A percentile compares a stretch with the other conserved stretches of the same genome.
phyloP scores from a whole-genome alignment of 441 rosid species.

The Pelargonium citronellum region DNA sequence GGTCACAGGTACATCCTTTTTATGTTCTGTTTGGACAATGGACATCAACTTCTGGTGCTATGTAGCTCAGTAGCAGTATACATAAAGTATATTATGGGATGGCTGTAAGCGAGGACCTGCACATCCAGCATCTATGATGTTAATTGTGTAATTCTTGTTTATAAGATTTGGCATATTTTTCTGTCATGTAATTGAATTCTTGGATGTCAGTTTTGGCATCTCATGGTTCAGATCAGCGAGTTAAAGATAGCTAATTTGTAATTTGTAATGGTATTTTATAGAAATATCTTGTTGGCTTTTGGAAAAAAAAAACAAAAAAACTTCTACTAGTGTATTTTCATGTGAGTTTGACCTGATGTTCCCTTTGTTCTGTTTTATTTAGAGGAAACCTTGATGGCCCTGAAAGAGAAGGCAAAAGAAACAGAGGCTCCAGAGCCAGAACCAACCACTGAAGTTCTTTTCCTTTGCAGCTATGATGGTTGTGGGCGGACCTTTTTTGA shows the following conservation, averaged over 20 bases:
- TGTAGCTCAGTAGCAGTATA: neutral
- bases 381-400: constrained; percentile 66
- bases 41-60: neutral
- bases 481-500: constrained; percentile 92
- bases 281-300: neutral
- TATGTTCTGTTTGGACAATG: neutral
- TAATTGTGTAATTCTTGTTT: too few relatives aligned
- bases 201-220: neutral
- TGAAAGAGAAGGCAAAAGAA: constrained; percentile 64
- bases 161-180: neutral
- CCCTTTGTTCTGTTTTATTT: constrained; percentile 8
- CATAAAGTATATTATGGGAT: too few relatives aligned
- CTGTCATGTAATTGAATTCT: neutral
- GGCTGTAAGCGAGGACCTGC: too few relatives aligned
- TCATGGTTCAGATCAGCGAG: neutral
- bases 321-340: neutral
- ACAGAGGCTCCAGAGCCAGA: constrained; percentile 77
- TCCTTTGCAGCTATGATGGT: constrained; percentile 89
- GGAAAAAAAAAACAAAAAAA: neutral
- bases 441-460: constrained; percentile 88
- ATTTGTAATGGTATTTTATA: neutral
- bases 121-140: too few relatives aligned
- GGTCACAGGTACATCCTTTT: constrained; percentile 58
- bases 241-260: neutral
- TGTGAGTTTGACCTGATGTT: neutral